Percentiles rank a stretch among this genome's conserved stretches.
These are phyloP conservation scores for Cyphellophora europaea DNA, from an alignment of 2,329 filamentous ascomycete genomes.

Conservation along the genomic window DNA sequence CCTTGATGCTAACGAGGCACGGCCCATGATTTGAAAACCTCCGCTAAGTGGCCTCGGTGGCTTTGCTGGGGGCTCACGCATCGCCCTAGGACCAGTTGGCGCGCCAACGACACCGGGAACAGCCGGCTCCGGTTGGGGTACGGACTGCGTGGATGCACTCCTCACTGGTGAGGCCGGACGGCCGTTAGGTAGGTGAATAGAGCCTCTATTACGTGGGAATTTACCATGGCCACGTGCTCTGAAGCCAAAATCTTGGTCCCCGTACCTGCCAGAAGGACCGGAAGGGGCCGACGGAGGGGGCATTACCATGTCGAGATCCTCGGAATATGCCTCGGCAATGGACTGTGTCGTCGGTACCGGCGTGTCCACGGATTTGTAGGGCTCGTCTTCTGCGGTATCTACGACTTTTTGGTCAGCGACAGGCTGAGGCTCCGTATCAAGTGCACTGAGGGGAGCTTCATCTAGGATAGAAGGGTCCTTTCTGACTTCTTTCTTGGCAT, in stretches of 20 bases:
- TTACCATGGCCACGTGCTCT: slow-evolving; percentile 31
- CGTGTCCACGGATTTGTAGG: too few relatives aligned
- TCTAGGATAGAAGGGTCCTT: too few relatives aligned
- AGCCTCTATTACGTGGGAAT: slow-evolving; percentile 31
- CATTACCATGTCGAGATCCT: slow-evolving; percentile 18
- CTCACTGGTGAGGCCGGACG: slow-evolving; percentile 21
- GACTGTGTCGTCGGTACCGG: too few relatives aligned
- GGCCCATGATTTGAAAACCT: slow-evolving; percentile 19
- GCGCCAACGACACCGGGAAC: slow-evolving; percentile 59
- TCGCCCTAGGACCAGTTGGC: slow-evolving; percentile 86
- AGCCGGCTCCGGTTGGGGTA: slow-evolving; percentile 28
- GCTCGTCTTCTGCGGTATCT: too few relatives aligned
- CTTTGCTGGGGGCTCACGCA: slow-evolving; percentile 48
- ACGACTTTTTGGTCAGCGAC: too few relatives aligned
- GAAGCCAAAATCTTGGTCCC: slow-evolving; percentile 15
- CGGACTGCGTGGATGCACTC: slow-evolving; percentile 14
- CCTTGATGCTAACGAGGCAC: slow-evolving; percentile 14
- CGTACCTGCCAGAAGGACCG: slow-evolving; percentile 21
- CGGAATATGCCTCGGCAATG: slow-evolving; percentile 17
- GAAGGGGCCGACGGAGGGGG: slow-evolving; percentile 22
- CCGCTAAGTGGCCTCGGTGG: slow-evolving; percentile 9
- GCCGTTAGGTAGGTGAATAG: slow-evolving; percentile 21
- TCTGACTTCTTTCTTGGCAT: slow-evolving; percentile 8
- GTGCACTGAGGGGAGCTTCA: too few relatives aligned
- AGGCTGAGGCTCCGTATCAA: too few relatives aligned